A percentile compares a stretch with the other conserved stretches of the same genome.
Evolutionary conservation across 805 yeast genomes (phyloP).

Genomic region (Saccharomycopsis guyanensis): DNA sequence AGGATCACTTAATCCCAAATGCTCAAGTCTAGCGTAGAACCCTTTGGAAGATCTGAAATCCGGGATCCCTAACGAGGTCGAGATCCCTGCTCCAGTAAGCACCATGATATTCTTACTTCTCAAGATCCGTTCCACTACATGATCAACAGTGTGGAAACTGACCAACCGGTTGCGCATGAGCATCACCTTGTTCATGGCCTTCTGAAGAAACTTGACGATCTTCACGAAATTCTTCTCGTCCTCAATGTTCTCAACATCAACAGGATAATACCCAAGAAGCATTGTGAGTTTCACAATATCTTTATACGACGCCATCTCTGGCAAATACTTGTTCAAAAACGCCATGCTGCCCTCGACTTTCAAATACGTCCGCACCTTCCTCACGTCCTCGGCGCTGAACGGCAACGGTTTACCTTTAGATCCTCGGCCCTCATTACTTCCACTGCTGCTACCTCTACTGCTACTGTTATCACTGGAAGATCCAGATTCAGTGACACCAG

Average conservation of each 20-base stretch:
- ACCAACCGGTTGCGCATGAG: conserved; percentile 48
- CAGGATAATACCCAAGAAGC: conserved; percentile 50
- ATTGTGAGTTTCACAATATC: conserved; percentile 51
- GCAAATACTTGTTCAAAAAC: conserved; percentile 56
- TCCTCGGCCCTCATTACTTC: neutral
- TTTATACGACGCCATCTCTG: conserved; percentile 49
- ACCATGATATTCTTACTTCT: conserved; percentile 58
- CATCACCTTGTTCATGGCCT: conserved; percentile 58
- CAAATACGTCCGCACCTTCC: conserved; percentile 44
- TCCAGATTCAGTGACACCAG: too few species aligned
- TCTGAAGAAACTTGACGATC: conserved; percentile 46
- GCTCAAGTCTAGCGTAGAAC: conserved; percentile 60
- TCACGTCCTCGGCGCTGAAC: conserved; percentile 34
- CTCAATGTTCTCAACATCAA: conserved; percentile 25
- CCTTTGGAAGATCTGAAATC: conserved; percentile 90
- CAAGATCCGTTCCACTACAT: conserved; percentile 46
- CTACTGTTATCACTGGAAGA: neutral
- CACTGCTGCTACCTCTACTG: neutral
- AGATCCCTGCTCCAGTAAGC: conserved; percentile 89
- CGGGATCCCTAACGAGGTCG: conserved; percentile 85
- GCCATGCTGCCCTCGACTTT: conserved; percentile 50
- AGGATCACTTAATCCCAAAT: conserved; percentile 73
- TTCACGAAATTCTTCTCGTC: conserved; percentile 40
- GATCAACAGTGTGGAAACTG: conserved; percentile 48
- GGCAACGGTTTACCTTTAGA: conserved; percentile 23